A percentile compares a stretch with the other conserved stretches of the same genome.
Evolutionary conservation across 106 monocot species (phyloP).

Genomic region (Dendrobium officinale): DNA sequence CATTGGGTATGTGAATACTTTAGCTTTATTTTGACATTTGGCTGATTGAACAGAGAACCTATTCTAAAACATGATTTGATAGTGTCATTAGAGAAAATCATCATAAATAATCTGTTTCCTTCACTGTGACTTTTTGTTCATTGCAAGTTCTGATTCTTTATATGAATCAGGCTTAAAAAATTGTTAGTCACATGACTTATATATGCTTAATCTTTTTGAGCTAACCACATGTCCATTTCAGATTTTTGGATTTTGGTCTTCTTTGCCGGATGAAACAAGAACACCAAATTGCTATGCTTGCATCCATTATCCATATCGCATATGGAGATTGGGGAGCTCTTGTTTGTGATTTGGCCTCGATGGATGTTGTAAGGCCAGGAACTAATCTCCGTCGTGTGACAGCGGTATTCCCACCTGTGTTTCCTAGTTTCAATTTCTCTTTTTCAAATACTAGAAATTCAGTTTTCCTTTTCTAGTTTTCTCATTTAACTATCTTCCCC

Average conservation of each 20-base stretch:
- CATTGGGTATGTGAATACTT: constrained; percentile 48
- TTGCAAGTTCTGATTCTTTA: not conserved
- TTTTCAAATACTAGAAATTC: not conserved
- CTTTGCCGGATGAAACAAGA: constrained; percentile 90
- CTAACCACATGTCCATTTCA: constrained; percentile 20
- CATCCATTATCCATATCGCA: constrained; percentile 79
- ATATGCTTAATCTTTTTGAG: constrained; percentile 1
- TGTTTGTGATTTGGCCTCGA: constrained; percentile 70
- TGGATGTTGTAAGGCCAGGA: constrained; percentile 74
- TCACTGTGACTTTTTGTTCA: not conserved
- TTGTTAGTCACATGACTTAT: not conserved
- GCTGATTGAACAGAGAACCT: not conserved
- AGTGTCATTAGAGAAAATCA: not conserved
- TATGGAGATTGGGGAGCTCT: constrained; percentile 84
- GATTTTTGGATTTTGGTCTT: constrained; percentile 98
- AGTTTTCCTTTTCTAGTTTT: not conserved
- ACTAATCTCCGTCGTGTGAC: constrained; percentile 63
- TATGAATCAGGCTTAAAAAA: not conserved
- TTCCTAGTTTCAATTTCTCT: not conserved
- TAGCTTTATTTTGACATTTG: not conserved
- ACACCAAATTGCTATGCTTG: constrained; percentile 91
- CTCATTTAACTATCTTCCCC: not conserved
- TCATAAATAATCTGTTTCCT: not conserved
- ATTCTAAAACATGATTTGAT: not conserved
- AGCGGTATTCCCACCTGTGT: constrained; percentile 32